Conservation (phyloP, 1,284 basidiomycete genomes). For the Meira miltonrushii region DNA sequence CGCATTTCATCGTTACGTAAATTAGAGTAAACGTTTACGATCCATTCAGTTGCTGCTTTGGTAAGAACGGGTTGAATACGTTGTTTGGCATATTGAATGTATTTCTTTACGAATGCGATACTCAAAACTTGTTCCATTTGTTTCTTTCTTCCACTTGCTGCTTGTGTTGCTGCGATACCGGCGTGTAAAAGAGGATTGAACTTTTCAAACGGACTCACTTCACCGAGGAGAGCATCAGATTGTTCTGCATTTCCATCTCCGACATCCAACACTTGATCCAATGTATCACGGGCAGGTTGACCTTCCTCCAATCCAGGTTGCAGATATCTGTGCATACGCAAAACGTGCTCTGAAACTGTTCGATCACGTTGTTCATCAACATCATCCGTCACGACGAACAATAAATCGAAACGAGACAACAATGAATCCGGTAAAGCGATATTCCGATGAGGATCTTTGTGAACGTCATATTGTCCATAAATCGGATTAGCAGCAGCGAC, state of each 20-base stretch:
- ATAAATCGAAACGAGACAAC: conserved; percentile 95
- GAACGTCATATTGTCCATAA: conserved; percentile 99
- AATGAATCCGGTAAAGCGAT: conserved; percentile 97
- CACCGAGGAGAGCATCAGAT: conserved; percentile 34
- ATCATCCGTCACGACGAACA: conserved; percentile 97
- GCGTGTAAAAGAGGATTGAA: conserved; percentile 92
- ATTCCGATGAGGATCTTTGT: conserved; percentile 98
- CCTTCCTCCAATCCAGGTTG: conserved; percentile 90
- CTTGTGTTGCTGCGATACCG: conserved; percentile 59
- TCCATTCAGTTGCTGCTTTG: conserved; percentile 88
- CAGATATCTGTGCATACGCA: conserved; percentile 94
- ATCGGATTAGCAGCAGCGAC: conserved; percentile 98
- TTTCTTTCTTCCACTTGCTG: conserved; percentile 15
- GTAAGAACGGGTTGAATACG: conserved; percentile 69
- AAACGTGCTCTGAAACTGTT: conserved; percentile 91
- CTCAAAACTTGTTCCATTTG: conserved; percentile 74
- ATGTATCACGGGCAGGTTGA: conserved; percentile 74
- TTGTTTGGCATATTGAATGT: conserved; percentile 93
- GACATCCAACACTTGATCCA: conserved; percentile 58
- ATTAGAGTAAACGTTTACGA: conserved; percentile 85
- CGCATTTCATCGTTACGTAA: conserved; percentile 89
- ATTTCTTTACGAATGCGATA: conserved; percentile 95
- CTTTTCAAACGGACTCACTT: conserved; percentile 65
- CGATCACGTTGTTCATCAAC: conserved; percentile 92
- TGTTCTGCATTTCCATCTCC: conserved; percentile 36